Evolutionary conservation across 202 grass and related monocot genomes (phyloP), one percentile per base, ranked within the genome.

Genomic region (Cymbopogon flexuosus): DNA sequence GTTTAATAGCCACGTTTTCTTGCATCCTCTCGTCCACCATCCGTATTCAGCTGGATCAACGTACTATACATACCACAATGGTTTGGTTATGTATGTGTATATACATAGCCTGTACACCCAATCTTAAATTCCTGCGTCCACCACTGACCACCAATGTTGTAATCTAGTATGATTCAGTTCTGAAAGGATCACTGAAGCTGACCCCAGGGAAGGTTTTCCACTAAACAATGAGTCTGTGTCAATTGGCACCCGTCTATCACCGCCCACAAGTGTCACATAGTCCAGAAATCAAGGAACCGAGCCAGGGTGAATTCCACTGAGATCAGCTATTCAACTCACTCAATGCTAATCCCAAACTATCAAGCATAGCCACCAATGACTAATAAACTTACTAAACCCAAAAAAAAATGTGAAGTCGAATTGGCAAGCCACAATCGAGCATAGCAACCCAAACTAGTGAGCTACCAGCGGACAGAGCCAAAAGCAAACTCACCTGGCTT

Each of bases 401-500:
- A 0, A 60, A 23, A 67, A 23, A 40, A 60, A 2, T 33, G 1
- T 40, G 2, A 64, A 72, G 7, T 45, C 42, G 14, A 81, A 81
- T 46, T 76, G 36, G 5, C 51, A 37, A 39, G 10, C n/a, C 72
- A 24, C 57, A 22, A 72, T 30, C 77, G 56, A 81, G 36, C 19
- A 72, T n/a, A 41, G 5, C 9, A 10, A 4, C 47, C 19, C 22
- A 82, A 45, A 47, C n/a, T n/a, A n/a, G n/a, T n/a, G n/a, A n/a
- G n/a, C 67, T 31, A 41, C 72, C 46, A 64, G 47, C 21, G 29
- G 51, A 56, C 51, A 49, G 19, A 75, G 37, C 56, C 75, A 31
- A 12, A 86, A 86, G 22, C 61, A 58, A 68, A 35, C 47, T 52
- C 70, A 95, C 96, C 81, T 92, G 64, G 96, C 92, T 89, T 99